Evolutionary conservation across 352 stramenopile species (phyloP), one percentile per base, ranked within the genome.

Genomic region (Detonula confervacea): DNA sequence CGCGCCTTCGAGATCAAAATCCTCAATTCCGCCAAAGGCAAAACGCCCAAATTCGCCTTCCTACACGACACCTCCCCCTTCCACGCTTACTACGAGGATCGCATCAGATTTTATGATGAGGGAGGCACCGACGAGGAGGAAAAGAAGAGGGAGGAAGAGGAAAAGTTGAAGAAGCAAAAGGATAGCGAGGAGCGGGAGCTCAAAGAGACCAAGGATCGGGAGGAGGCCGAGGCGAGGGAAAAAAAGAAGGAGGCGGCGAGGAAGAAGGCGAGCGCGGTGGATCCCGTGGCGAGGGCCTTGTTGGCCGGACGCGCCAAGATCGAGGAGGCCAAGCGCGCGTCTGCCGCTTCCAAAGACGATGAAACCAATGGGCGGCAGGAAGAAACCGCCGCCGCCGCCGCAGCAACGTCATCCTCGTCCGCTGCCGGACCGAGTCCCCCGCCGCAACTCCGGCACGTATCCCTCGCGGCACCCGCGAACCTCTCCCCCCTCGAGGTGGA

Each of bases 1-100:
- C 95, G 97, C 70, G 96, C 91, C 46, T 99, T 99, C 78, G 98
- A 99, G 91, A 93, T 94, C 72, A 95, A 96, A 68, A 99, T 99
- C 87, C 81, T 95, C 25, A 87, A 87, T 14, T 96, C 92, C 62
- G 96, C 94, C 61, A 96, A 98, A 89, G 96, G 95, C 37, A 96
- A 97, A 76, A 98, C 95, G 49, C 90, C 96, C 51, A 98, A 98
- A 80, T 99, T 99, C 88, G 96, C 97, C 29, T 99, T 99, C 87
- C 90, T 99, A 80, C 94, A 96, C 47, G 83, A 91, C 25, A 86
- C 91, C 12, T 96, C 98, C 64, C 97, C 97, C 44, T 99, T 99
- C 87, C 95, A 99, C 88, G 95, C 96, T 20, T 99, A 99, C 90
- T 99, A 99, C 80, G 96, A 99, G 93, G 91, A 98, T 81, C 97